Evolutionary conservation across 108 stramenopile genomes (phyloP).

Genomic region (Fistulifera pelliculosa): DNA sequence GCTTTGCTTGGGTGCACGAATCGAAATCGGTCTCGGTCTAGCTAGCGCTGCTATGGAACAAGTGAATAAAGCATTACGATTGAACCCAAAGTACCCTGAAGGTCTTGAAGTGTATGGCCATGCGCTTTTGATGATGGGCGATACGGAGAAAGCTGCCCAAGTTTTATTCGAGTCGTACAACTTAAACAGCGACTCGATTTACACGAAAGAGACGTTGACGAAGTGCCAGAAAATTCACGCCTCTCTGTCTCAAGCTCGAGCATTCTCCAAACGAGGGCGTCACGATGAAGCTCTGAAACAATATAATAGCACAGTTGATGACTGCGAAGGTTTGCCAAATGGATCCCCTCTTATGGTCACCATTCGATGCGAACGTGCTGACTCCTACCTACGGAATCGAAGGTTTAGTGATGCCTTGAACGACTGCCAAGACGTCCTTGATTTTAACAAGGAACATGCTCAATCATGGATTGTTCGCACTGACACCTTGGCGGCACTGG

Average conservation of each 20-base stretch:
- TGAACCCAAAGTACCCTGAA: constrained; percentile 30
- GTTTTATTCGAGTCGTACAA: constrained; percentile 27
- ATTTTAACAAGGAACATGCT: constrained; percentile 25
- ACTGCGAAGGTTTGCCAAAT: constrained; percentile 20
- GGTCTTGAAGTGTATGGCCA: constrained; percentile 29
- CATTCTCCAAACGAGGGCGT: constrained; percentile 26
- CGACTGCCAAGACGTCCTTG: constrained; percentile 33
- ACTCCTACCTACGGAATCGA: constrained; percentile 25
- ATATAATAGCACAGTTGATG: constrained; percentile 25
- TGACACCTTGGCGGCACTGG: constrained; percentile 32
- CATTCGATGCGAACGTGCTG: constrained; percentile 35
- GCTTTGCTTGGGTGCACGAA: constrained; percentile 28
- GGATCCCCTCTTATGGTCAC: constrained; percentile 26
- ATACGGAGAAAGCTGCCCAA: constrained; percentile 34
- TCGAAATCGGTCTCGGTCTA: constrained; percentile 27
- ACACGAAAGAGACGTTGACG: constrained; percentile 13
- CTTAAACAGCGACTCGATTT: constrained; percentile 15
- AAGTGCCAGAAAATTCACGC: constrained; percentile 19
- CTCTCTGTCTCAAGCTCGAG: constrained; percentile 29
- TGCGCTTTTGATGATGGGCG: constrained; percentile 32
- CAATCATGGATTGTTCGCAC: constrained; percentile 40
- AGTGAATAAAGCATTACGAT: constrained; percentile 27
- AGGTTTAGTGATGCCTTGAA: constrained; percentile 26
- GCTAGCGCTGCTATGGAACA: constrained; percentile 29
- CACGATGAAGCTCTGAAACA: constrained; percentile 33